A percentile compares a stretch with the other conserved stretches of the same genome.
Conservation (phyloP, 306 rosid species). For the Rosa multiflora region DNA sequence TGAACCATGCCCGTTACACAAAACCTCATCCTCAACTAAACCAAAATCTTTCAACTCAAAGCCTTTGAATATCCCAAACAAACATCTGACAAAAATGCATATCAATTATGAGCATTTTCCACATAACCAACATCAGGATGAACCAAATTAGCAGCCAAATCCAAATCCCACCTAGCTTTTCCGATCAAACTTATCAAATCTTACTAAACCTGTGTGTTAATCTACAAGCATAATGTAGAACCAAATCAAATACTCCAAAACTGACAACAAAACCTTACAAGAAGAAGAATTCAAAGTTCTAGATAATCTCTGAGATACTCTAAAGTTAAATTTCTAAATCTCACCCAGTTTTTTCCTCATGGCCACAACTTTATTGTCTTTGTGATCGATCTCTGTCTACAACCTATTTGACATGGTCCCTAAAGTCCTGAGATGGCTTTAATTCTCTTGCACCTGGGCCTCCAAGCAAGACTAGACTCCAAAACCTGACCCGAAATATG, state of each 20-base stretch:
- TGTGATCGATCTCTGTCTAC: constrained; percentile 74
- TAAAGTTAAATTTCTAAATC: constrained; percentile 55
- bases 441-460: too few relatives aligned
- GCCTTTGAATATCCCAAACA: constrained; percentile 75
- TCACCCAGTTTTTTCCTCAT: constrained; percentile 52
- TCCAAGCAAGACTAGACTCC: too few relatives aligned
- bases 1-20: constrained; percentile 32
- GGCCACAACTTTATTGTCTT: constrained; percentile 62
- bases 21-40: constrained; percentile 19
- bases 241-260: constrained; percentile 68
- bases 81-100: constrained; percentile 80
- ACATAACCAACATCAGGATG: constrained; percentile 61
- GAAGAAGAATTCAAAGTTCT: constrained; percentile 39
- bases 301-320: constrained; percentile 57
- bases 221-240: constrained; percentile 72
- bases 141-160: constrained; percentile 67
- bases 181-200: constrained; percentile 75
- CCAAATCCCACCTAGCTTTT: constrained; percentile 89
- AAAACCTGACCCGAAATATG: too few relatives aligned
- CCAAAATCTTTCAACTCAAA: constrained; percentile 35
- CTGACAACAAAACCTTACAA: constrained; percentile 65
- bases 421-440: too few relatives aligned
- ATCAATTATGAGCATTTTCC: constrained; percentile 65
- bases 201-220: constrained; percentile 65
- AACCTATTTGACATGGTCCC: constrained; percentile 82